Evolutionary conservation across 2,329 filamentous ascomycete genomes (phyloP), one percentile per base, ranked within the genome.

Genomic region (Alternaria tenuissima): DNA sequence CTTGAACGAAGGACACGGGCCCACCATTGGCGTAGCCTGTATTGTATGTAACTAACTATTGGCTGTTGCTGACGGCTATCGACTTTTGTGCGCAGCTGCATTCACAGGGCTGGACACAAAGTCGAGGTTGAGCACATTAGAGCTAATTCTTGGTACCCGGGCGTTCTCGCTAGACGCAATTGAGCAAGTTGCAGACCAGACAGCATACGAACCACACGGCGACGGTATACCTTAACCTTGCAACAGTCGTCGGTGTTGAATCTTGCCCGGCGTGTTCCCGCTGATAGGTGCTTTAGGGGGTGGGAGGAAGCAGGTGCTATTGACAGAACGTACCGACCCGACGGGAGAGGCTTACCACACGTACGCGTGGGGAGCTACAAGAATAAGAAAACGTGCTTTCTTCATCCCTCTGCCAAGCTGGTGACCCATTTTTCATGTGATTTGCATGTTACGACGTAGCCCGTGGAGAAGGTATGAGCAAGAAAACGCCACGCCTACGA

Each of bases 401-500:
- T 38, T 20, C 7, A 24, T 49, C 20, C 20, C 14, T 8, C 20
- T 20, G 32, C 46, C 46, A 49, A 36, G 46, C 46, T 24, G 32
- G 36, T 7, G 46, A 49, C 32, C 30, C 32, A 38, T 3, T 49
- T 49, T 49, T 49, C 46, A 24, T 49, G 14, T 49, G 20, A 20
- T n/a, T n/a, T 5, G 34, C 46, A n/a, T 48, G 46, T 48, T 14
- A 18, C 46, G 46, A 48, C 30, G 7, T 22, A 34, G 22, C n/a
- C 46, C 46, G 28, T 36, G 20, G 32, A 26, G 46, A 36, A 49
- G 46, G 30, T 34, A 48, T 24, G 46, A 38, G 46, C 32, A 38
- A 49, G 46, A 49, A 48, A 49, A 34, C 32, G 46, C 32, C 32
- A 49, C 20, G 46, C 32, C 46, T n/a, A 20, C 32, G 46, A 49